phyloP scores from a whole-genome alignment of 345 rosid species.

The Eucalyptus polybractea region DNA sequence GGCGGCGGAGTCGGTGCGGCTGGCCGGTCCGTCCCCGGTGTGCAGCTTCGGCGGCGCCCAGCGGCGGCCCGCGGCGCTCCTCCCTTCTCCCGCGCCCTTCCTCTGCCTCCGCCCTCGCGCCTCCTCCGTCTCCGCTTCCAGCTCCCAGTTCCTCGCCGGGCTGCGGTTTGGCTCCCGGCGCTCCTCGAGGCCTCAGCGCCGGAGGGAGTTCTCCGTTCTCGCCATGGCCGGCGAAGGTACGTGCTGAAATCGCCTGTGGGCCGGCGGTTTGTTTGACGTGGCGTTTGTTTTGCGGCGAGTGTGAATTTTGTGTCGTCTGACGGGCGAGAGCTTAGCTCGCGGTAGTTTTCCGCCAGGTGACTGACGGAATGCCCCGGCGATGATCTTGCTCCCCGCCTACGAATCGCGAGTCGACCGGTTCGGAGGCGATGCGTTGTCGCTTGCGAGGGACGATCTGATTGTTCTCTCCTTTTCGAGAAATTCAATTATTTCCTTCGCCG shows the following conservation, averaged over 20 bases:
- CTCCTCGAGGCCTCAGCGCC: slow-evolving; percentile 12
- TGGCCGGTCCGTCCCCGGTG: slow-evolving; percentile 38
- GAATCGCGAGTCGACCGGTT: not conserved
- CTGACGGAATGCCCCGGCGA: not conserved
- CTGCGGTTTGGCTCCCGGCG: slow-evolving; percentile 22
- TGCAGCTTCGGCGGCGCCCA: slow-evolving; percentile 53
- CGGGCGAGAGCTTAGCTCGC: not conserved
- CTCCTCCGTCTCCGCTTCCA: slow-evolving; percentile 35
- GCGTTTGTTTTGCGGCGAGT: not conserved
- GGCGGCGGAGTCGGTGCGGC: slow-evolving; percentile 65
- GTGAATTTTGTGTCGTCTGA: not conserved
- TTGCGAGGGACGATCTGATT: not conserved
- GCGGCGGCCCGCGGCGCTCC: slow-evolving; percentile 25
- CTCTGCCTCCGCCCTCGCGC: slow-evolving; percentile 29
- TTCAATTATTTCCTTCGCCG: not conserved
- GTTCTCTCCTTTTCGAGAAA: not conserved
- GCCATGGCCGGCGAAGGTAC: slow-evolving; percentile 70
- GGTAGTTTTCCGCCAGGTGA: not conserved
- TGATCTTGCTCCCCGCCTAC: not conserved
- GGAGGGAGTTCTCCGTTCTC: slow-evolving; percentile 56
- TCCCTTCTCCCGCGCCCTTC: slow-evolving; percentile 19
- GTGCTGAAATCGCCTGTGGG: not conserved
- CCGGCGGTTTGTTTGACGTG: not conserved
- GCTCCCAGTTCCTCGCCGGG: slow-evolving; percentile 41
- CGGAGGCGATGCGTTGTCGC: not conserved